Evolutionary conservation across 2,329 filamentous ascomycete genomes (phyloP).

Genomic region (Aspergillus sp.): DNA sequence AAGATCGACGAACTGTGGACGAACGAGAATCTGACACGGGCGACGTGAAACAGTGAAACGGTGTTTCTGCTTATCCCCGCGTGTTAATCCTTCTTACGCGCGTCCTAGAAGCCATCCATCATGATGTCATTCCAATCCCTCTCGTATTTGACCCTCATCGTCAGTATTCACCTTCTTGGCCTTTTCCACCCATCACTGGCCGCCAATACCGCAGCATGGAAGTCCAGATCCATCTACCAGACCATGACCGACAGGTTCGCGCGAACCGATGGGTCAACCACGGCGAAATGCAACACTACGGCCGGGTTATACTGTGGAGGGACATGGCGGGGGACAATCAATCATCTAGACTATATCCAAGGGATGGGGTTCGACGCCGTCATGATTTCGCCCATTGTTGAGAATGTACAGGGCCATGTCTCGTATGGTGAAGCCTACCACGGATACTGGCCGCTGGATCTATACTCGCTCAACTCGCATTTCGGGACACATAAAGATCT

Average conservation of each 20-base stretch:
- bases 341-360: slow-evolving; percentile 53
- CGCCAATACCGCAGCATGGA: slow-evolving; percentile 37
- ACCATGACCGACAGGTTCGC: slow-evolving; percentile 49
- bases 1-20: too few relatives aligned
- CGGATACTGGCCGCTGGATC: slow-evolving; percentile 51
- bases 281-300: slow-evolving; percentile 30
- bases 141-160: background rate
- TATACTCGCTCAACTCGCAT: slow-evolving; percentile 50
- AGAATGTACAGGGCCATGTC: slow-evolving; percentile 38
- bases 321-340: slow-evolving; percentile 50
- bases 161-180: background rate
- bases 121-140: background rate
- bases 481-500: slow-evolving; percentile 51
- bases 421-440: slow-evolving; percentile 50
- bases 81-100: too few relatives aligned
- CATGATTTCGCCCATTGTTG: slow-evolving; percentile 45
- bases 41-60: too few relatives aligned
- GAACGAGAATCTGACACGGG: too few relatives aligned
- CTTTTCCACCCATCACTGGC: slow-evolving; percentile 16
- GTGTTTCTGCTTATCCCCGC: too few relatives aligned
- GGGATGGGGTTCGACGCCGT: slow-evolving; percentile 51
- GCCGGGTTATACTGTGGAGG: slow-evolving; percentile 50
- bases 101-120: background rate
- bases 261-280: slow-evolving; percentile 39
- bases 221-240: slow-evolving; percentile 46